Evolutionary conservation across 2,329 filamentous ascomycete genomes (phyloP).

Genomic region (Mariannaea elegans): DNA sequence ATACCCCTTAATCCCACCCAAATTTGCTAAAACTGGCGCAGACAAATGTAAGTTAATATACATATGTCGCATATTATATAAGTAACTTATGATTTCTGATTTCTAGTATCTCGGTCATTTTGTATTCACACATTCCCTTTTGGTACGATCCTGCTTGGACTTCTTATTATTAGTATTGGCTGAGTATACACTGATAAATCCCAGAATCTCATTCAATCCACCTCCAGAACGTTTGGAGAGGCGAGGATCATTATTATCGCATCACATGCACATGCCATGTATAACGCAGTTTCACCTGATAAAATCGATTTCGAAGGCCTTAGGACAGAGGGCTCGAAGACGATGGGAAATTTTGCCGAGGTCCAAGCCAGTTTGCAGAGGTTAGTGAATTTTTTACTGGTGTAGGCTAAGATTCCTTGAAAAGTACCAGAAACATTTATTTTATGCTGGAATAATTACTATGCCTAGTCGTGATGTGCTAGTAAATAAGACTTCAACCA

Average conservation of each 20-base stretch:
- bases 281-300: neutral
- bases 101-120: slow-evolving; percentile 2
- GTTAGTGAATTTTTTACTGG: no score
- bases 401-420: no score
- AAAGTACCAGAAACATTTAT: no score
- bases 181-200: no score
- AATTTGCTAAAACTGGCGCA: neutral
- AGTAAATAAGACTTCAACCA: no score
- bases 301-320: neutral
- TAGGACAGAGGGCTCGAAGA: neutral
- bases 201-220: neutral
- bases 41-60: neutral
- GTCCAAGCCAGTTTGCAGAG: slow-evolving; percentile 2
- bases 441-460: no score
- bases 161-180: no score
- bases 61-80: neutral
- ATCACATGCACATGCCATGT: slow-evolving; percentile 2
- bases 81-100: neutral
- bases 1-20: neutral
- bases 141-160: neutral
- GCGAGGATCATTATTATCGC: neutral
- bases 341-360: neutral
- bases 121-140: neutral
- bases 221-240: neutral
- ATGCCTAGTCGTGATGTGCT: no score